Base-by-base conservation (phyloP, 2,329 filamentous ascomycete genomes). In the Fusarium proliferatum region DNA sequence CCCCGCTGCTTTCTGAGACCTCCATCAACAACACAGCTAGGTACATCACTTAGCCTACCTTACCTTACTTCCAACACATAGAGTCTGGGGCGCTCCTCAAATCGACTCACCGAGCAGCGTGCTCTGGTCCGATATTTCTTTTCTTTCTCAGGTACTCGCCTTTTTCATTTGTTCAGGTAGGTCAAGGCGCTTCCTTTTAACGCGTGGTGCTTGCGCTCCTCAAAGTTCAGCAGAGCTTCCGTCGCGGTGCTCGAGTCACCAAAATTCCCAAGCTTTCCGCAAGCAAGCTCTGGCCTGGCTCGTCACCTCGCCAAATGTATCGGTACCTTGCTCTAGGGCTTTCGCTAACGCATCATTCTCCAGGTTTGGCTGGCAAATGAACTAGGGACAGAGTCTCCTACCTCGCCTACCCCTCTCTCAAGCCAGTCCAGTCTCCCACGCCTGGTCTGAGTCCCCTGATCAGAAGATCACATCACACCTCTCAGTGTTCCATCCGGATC, bases 241-340 rank as follows among this genome's bases (percentile, higher is more conserved):
- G 19, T 59, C 41, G 56, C 36, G 41, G 43, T 68, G 62, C 67
- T 71, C 67, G 59, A 71, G 71, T 67, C 68, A 65, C 71, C 34
- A 45, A 64, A 43, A 46, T 53, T 51, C 49, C 68, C 58, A 68
- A 68, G 68, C 67, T 64, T 71, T 71, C 69, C 68, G 63, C 58
- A 71, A 71, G 43, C 70, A 71, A 66, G 62, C 67, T 56, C 55
- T 53, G 68, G 67, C 42, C 51, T 41, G 51, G 51, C 34, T 55
- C 34, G 36, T 55, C 26, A 55, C 51, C 51, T 69, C 67, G 56
- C 59, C 38, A 72, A 53, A 72, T 49, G 71, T 73, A 74, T 74
- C 63, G 71, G 71, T 73, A 73, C 71, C 71, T 73, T 73, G 71
- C 71, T 73, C 71, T 73, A 73, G 71, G 71, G 63, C 59, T 68